Conservation (phyloP, 306 rosid genomes). For the Benincasa hispida region DNA sequence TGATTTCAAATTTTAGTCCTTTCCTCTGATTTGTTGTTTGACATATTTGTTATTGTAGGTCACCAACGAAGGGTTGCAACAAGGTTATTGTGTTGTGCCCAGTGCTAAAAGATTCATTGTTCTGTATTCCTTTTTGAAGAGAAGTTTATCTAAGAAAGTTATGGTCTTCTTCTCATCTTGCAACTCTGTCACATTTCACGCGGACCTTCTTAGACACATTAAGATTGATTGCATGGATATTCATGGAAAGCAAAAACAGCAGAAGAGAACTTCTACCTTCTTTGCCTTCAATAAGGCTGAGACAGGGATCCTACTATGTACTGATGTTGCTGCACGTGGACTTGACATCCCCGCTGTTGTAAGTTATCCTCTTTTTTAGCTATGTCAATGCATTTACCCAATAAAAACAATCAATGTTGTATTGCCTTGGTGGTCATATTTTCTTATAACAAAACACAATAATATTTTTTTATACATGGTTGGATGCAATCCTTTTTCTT, state of each 20-base stretch:
- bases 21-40: not conserved
- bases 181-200: constrained; percentile 83
- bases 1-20: not conserved
- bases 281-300: constrained; percentile 81
- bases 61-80: constrained; percentile 91
- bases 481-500: not conserved
- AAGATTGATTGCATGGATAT: constrained; percentile 67
- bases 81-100: constrained; percentile 88
- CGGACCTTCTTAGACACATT: constrained; percentile 65
- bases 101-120: constrained; percentile 69
- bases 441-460: not conserved
- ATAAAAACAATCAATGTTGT: too few relatives aligned
- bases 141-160: constrained; percentile 60
- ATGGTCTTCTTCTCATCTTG: constrained; percentile 99
- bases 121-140: constrained; percentile 72
- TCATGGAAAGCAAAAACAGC: constrained; percentile 94
- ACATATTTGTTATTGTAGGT: constrained; percentile 31
- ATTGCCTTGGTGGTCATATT: not conserved
- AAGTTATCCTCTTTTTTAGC: constrained; percentile 1
- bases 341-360: constrained; percentile 90
- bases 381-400: not conserved
- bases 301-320: constrained; percentile 82
- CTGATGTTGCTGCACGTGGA: constrained; percentile 99
- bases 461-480: too few relatives aligned
- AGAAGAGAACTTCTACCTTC: constrained; percentile 61